Evolutionary conservation across 345 rosid genomes (phyloP).

Genomic region (Gossypioides kirkii): DNA sequence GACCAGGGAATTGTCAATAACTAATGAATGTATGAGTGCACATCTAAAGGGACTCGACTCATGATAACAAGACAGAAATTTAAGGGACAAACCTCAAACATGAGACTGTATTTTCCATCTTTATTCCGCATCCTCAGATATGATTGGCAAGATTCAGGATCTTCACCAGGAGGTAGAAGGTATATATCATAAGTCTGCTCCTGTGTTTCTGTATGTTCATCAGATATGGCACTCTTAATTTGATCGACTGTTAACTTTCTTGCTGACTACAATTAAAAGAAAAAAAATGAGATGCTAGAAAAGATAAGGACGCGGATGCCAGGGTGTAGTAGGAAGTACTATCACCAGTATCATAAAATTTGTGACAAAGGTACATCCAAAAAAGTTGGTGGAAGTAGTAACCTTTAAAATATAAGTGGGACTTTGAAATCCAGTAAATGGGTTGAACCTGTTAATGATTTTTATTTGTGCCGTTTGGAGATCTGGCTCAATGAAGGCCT

Average conservation of each 20-base stretch:
- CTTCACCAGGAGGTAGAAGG: conserved; percentile 99
- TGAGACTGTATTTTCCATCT: conserved; percentile 97
- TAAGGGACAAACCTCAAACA: conserved; percentile 83
- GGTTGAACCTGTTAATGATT: conserved; percentile 91
- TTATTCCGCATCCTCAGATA: conserved; percentile 97
- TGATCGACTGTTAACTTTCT: conserved; percentile 57
- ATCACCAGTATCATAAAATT: background rate
- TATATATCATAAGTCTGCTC: conserved; percentile 97
- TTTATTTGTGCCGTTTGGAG: conserved; percentile 93
- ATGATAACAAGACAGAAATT: background rate
- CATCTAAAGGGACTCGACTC: background rate
- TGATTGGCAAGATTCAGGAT: conserved; percentile 93
- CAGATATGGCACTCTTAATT: conserved; percentile 62
- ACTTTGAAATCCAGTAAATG: conserved; percentile 92
- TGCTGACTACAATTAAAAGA: conserved; percentile 59
- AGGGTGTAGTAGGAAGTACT: conserved; percentile 2
- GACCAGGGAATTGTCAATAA: background rate
- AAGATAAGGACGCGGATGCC: conserved; percentile 12
- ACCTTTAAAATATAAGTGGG: conserved; percentile 98
- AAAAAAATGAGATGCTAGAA: conserved; percentile 22
- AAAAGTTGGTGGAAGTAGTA: conserved; percentile 5
- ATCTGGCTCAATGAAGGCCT: conserved; percentile 98
- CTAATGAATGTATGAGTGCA: background rate
- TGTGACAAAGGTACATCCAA: background rate
- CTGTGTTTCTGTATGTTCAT: conserved; percentile 58